Evolutionary conservation across 2,329 filamentous ascomycete species (phyloP), one percentile per base, ranked within the genome.

Genomic region (Curvularia sp.): DNA sequence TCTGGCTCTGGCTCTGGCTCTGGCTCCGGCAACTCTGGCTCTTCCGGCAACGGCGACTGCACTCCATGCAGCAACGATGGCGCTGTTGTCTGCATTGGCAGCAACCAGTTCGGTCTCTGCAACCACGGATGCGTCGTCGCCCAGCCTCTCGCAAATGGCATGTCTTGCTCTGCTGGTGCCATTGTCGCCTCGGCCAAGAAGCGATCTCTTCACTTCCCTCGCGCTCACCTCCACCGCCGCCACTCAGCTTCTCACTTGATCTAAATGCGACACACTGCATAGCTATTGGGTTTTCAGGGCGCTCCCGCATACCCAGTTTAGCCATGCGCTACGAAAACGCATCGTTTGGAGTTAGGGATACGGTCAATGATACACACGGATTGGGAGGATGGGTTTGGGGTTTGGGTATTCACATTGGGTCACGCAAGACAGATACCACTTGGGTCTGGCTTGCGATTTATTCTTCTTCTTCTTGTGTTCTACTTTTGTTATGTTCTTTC

Each of bases 21-120:
- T n/a, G 15, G 15, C 33, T 38, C 33, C n/a, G 33, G 33, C 5
- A 38, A 4, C 5, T 38, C 33, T 6, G 33, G 33, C 5, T 15
- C 5, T 53, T 63, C 56, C 30, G 31, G 49, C 35, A 54, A 54
- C 30, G 61, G 59, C 13, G 63, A 66, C 55, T 69, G 69, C 64
- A 68, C 64, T 38, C 64, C 78, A 38, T 82, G 80, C 74, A 68
- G 72, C 13, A 73, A 65, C 38, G 74, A 79, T 8, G 80, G 80
- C 20, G 70, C 67, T 26, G 64, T 83, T 46, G 71, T 82, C 55
- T 83, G 81, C 72, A 78, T 81, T 35, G 78, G 78, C 50, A 63
- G 55, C 49, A 71, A 62, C 39, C 71, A 77, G 26, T 83, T 79
- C 55, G 81, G 80, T 31, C 70, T 82, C 35, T 82, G 80, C 76